Conservation (phyloP, 305 asterid genomes). For the Withania somnifera region DNA sequence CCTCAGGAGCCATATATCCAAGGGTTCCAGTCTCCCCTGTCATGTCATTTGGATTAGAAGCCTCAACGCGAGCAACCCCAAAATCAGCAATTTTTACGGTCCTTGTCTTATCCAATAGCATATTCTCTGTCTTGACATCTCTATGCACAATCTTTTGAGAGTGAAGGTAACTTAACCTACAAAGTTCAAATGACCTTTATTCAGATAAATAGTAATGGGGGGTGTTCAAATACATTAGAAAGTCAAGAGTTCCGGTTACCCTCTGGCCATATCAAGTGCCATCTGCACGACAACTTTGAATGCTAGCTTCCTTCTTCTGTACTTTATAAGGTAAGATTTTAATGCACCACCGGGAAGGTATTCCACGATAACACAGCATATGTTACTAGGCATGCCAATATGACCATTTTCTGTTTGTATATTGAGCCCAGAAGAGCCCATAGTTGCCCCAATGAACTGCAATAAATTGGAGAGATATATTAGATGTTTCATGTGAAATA, state of each 20-base stretch:
- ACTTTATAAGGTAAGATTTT: constrained; percentile 27
- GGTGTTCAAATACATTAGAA: too few relatives aligned
- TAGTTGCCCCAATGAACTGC: constrained; percentile 32
- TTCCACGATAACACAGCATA: constrained; percentile 35
- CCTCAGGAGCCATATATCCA: constrained; percentile 40
- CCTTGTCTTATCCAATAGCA: constrained; percentile 25
- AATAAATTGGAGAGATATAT: not conserved
- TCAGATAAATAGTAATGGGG: not conserved
- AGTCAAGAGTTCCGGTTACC: constrained; percentile 13
- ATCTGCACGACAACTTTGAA: constrained; percentile 31
- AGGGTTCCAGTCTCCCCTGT: constrained; percentile 30
- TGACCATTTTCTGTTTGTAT: constrained; percentile 25
- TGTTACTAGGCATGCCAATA: constrained; percentile 23
- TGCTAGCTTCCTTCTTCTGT: constrained; percentile 23
- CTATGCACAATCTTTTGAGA: constrained; percentile 31
- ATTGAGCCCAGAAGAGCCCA: constrained; percentile 25
- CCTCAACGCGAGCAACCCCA: constrained; percentile 30
- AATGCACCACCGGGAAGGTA: constrained; percentile 35
- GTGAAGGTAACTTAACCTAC: constrained; percentile 28
- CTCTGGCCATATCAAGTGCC: constrained; percentile 35
- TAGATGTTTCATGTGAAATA: not conserved
- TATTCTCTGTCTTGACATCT: constrained; percentile 32
- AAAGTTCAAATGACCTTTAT: not conserved
- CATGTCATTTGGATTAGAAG: constrained; percentile 27
- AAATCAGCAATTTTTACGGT: constrained; percentile 28